Conservation (phyloP, 2,329 filamentous ascomycete species). For the Sclerotinia nivalis region DNA sequence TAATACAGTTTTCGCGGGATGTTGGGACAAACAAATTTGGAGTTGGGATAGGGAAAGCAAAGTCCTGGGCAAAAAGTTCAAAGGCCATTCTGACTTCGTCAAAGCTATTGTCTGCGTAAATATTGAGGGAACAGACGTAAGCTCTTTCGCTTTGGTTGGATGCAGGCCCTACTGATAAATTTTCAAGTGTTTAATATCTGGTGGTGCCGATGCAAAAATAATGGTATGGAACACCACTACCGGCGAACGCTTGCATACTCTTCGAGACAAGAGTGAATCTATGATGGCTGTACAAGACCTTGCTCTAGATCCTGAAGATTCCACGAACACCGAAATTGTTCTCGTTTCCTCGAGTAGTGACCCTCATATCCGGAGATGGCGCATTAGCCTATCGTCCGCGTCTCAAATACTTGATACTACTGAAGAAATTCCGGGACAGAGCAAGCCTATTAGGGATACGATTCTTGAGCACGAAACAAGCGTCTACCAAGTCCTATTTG, state of each 20-base stretch:
- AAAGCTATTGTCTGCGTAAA: constrained; percentile 70
- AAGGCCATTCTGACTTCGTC: constrained; percentile 87
- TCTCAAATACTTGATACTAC: constrained; percentile 54
- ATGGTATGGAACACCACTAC: constrained; percentile 78
- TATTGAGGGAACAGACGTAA: constrained; percentile 59
- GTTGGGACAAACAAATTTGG: constrained; percentile 93
- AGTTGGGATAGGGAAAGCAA: constrained; percentile 70
- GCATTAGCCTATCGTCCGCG: constrained; percentile 54
- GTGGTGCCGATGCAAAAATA: constrained; percentile 76
- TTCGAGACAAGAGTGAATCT: constrained; percentile 70
- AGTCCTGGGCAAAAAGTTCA: constrained; percentile 58
- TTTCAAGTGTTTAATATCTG: constrained; percentile 61
- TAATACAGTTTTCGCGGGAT: constrained; percentile 75
- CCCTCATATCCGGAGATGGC: constrained; percentile 77
- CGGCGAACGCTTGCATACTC: constrained; percentile 68
- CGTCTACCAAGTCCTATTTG: constrained; percentile 78
- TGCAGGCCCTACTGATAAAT: constrained; percentile 11
- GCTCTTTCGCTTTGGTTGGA: constrained; percentile 23
- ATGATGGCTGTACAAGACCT: constrained; percentile 82
- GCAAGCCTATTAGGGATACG: constrained; percentile 47
- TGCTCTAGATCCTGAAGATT: constrained; percentile 67
- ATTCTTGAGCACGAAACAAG: constrained; percentile 87
- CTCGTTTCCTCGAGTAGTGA: constrained; percentile 82
- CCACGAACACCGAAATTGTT: constrained; percentile 51
- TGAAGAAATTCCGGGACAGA: constrained; percentile 32